Evolutionary conservation across 768 basidiomycete species (phyloP), one percentile per base, ranked within the genome.

Genomic region (Suillus paluster): DNA sequence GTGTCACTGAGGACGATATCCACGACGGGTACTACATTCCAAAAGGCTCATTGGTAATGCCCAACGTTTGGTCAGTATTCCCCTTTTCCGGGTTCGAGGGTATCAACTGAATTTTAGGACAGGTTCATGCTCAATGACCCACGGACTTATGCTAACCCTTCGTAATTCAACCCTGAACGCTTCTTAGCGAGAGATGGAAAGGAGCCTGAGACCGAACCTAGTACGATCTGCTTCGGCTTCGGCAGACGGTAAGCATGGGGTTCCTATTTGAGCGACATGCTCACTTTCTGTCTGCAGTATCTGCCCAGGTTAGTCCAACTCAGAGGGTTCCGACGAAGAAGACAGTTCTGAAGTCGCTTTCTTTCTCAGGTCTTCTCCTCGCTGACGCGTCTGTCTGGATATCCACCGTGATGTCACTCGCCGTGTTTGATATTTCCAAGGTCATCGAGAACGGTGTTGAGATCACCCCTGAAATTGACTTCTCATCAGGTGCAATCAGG

Each of bases 401-500:
- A 9, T 75, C 77, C 8, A 68, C 81, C 2, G 77, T 77, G 0
- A 79, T 71, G 67, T 80, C 82, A 9, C 73, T 86, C 5, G 81
- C 84, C 0, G 79, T 76, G 6, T 84, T 86, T 50, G 68, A 84
- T 11, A 77, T 87, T 42, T 73, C 74, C 11, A 83, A 82, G 56
- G 73, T 74, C 0, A 66, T 83, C 5, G 79, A 79, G 64, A 77
- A 83, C 36, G 83, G 83, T 3, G 67, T 78, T 1, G 80, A 80
- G 50, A 68, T 86, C 39, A 82, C 81, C 54, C 87, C 87, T 9
- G 76, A 85, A 23, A 75, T 85, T 27, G 85, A 84, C 15, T 82
- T 82, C 42, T 86, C 86, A 12, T 81, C 82, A 12, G 87, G 87
- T 21, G 86, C 87, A 0, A 89, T 89, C 65, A 89, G 87, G 87